Base-by-base conservation (phyloP, 108 stramenopile species). In the Aurantiochytrium sp. region DNA sequence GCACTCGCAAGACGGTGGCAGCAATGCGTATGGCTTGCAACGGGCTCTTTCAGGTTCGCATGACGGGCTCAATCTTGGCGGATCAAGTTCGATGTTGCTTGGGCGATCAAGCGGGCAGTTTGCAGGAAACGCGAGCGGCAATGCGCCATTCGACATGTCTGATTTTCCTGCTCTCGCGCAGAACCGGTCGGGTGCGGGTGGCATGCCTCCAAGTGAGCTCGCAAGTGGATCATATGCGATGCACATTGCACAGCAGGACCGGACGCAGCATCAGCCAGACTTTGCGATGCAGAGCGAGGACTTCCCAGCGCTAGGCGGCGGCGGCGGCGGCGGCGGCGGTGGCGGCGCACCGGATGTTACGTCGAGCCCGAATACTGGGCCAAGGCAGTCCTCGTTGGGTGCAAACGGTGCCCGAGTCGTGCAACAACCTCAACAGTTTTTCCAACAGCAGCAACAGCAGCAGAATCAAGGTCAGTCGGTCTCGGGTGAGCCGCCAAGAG, bases 231-330 rank as follows among this genome's bases (percentile, higher is more conserved):
- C 59, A 16, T 60, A 59, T 14, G 58, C 87, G 21, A 58, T 60
- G 58, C 58, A 60, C 29, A 16, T 60, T 19, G 25, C 35, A 19
- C 87, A 88, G 12, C 64, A 69, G 25, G 64, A 69, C 42, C 64
- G 64, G 12, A 23, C 64, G 14, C 64, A 69, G 42, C 58, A 35
- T 19, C 71, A 25, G 72, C n/a, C 49, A 64, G 76, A 83, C 29
- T 90, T 90, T 87, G 89, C 89, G 4, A 90, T 90, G 44, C 89
- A 90, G 18, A 57, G 25, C 10, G 89, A 90, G 42, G 89, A 90
- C 59, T 90, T 90, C n/a, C 89, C 89, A 6, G 89, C 89, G 5
- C 60, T 90, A 5, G 87, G 87, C 44, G 89, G 89, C 44, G 58
- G 58, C 58, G 21, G n/a, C n/a, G n/a, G n/a, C 1, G 59, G 59